Percentiles rank a stretch among this genome's conserved stretches.
Evolutionary conservation across 495 filamentous ascomycete genomes (phyloP).

Genomic region (Rusavskia elegans): DNA sequence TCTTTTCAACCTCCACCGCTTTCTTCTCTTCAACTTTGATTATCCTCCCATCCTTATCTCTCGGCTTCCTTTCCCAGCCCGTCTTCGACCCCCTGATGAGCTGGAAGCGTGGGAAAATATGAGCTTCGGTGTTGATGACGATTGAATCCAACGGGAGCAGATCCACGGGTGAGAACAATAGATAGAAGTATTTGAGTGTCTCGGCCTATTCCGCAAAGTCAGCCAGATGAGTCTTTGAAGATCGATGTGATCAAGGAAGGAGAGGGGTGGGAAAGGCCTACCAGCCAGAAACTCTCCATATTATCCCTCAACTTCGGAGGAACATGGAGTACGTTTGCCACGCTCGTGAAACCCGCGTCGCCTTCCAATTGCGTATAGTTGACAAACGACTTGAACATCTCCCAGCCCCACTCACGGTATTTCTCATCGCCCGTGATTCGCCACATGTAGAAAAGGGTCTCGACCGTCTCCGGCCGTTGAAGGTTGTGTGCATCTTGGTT

Average conservation of each 20-base stretch:
- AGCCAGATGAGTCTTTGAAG: too few relatives aligned
- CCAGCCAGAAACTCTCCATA: conserved; percentile 94
- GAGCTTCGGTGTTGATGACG: conserved; percentile 92
- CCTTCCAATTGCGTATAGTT: conserved; percentile 57
- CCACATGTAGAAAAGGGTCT: conserved; percentile 97
- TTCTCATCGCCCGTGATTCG: conserved; percentile 82
- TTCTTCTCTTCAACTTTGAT: conserved; percentile 3
- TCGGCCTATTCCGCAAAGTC: conserved; percentile 44
- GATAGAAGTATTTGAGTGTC: conserved; percentile 94
- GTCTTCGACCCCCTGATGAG: conserved; percentile 64
- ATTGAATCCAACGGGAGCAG: conserved; percentile 70
- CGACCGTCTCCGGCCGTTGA: conserved; percentile 90
- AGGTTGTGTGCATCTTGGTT: conserved; percentile 70
- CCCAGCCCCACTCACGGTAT: conserved; percentile 96
- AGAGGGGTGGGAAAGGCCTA: conserved; percentile 13
- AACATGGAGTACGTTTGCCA: conserved; percentile 55
- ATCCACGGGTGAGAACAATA: conserved; percentile 77
- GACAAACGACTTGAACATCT: conserved; percentile 89
- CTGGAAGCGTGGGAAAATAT: conserved; percentile 77
- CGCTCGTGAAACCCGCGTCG: conserved; percentile 61
- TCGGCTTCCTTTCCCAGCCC: conserved; percentile 66
- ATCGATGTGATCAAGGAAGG: background rate
- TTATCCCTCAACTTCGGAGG: conserved; percentile 56
- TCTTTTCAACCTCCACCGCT: background rate
- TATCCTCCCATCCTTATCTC: conserved; percentile 26